Percentiles rank a stretch among this genome's conserved stretches.
phyloP scores from a whole-genome alignment of 345 rosid species.

The Eucalyptus sp. region DNA sequence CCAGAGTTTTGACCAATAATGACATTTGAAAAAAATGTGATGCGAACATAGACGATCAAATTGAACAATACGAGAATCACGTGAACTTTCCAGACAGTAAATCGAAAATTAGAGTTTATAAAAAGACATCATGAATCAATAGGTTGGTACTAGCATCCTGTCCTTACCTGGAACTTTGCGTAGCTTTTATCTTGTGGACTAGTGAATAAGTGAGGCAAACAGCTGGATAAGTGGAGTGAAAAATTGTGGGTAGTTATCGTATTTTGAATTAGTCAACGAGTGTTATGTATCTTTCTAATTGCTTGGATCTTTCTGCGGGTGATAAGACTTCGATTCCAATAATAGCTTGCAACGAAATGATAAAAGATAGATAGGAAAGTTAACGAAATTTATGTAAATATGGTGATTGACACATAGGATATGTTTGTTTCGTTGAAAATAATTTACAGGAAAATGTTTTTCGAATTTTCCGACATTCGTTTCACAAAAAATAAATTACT shows the following conservation, averaged over 20 bases:
- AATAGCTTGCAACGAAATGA: background rate
- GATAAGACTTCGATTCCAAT: background rate
- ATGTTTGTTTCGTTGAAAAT: too few species aligned
- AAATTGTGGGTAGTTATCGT: background rate
- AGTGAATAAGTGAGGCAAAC: background rate
- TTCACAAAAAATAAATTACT: too few species aligned
- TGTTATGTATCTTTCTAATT: too few species aligned
- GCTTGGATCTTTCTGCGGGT: background rate
- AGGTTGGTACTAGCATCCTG: background rate
- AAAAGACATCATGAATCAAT: background rate
- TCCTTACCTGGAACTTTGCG: background rate
- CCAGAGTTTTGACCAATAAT: too few species aligned
- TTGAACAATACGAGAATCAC: too few species aligned
- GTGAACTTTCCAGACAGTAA: too few species aligned
- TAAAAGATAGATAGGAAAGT: background rate
- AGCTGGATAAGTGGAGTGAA: background rate
- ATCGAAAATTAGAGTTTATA: background rate
- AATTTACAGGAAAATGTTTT: too few species aligned
- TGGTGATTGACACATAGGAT: background rate
- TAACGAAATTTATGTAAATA: too few species aligned
- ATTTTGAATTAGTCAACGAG: background rate
- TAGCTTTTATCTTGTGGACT: background rate
- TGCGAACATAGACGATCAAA: too few species aligned
- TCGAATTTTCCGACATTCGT: too few species aligned
- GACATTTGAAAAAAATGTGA: too few species aligned